Percentiles rank a stretch among this genome's conserved stretches.
Conservation (phyloP, 768 basidiomycete genomes). For the Aureoboletus auriporus region DNA sequence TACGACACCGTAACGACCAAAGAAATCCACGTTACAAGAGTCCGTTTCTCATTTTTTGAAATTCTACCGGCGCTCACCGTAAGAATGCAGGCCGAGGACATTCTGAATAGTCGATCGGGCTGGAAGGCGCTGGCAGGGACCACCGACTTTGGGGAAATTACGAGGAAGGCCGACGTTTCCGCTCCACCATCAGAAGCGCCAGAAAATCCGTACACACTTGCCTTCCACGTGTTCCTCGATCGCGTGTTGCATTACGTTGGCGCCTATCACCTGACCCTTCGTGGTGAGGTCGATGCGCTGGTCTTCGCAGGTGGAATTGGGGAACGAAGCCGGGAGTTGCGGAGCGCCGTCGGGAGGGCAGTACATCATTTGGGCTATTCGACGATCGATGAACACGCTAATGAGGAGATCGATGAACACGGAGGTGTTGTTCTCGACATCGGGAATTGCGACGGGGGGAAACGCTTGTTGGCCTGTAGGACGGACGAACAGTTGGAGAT, state of each 20-base stretch:
- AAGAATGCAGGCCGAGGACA: conserved; percentile 55
- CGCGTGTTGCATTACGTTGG: conserved; percentile 70
- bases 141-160: conserved; percentile 75
- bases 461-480: conserved; percentile 52
- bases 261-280: conserved; percentile 71
- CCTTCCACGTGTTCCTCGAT: conserved; percentile 79
- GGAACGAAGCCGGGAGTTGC: conserved; percentile 61
- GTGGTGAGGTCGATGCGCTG: conserved; percentile 65
- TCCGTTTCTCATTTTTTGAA: conserved; percentile 10
- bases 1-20: conserved; percentile 46
- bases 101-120: conserved; percentile 72
- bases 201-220: conserved; percentile 47
- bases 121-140: conserved; percentile 79
- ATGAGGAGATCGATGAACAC: conserved; percentile 33
- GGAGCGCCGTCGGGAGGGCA: conserved; percentile 51
- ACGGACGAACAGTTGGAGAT: conserved; percentile 64
- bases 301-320: conserved; percentile 91
- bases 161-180: conserved; percentile 34
- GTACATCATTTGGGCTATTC: conserved; percentile 62
- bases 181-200: conserved; percentile 15
- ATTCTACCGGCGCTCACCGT: background rate
- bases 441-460: conserved; percentile 26
- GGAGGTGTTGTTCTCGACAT: conserved; percentile 48
- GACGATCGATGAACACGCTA: conserved; percentile 44
- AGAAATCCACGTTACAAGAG: conserved; percentile 52